phyloP scores from a whole-genome alignment of 2,329 filamentous ascomycete genomes.

The Lecanicillium sp. region DNA sequence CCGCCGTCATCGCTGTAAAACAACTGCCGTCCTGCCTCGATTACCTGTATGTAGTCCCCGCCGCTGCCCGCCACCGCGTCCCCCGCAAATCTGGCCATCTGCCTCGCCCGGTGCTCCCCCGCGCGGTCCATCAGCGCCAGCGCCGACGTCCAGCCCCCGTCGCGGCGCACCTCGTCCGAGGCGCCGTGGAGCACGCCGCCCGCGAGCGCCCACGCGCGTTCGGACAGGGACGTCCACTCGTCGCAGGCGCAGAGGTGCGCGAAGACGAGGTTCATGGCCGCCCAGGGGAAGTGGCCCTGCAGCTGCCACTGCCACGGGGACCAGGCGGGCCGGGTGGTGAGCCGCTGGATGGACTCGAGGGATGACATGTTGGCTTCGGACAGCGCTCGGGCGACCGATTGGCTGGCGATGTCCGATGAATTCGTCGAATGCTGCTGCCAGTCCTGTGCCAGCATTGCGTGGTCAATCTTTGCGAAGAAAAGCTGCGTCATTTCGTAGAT shows the following conservation, averaged over 20 bases:
- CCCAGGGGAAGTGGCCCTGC: constrained; percentile 23
- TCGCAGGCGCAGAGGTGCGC: constrained; percentile 16
- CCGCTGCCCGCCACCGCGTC: not conserved
- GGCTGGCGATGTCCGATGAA: not conserved
- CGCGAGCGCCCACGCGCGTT: constrained; percentile 20
- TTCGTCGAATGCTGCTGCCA: constrained; percentile 14
- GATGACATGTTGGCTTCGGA: constrained; percentile 15
- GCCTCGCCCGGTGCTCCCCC: not conserved
- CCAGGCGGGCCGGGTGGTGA: constrained; percentile 21
- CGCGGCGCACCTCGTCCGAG: constrained; percentile 11
- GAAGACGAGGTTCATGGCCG: constrained; percentile 21
- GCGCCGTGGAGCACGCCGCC: constrained; percentile 9
- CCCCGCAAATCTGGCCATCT: not conserved
- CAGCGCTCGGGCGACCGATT: constrained; percentile 2
- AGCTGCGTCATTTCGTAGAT: constrained; percentile 19
- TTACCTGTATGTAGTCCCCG: not conserved
- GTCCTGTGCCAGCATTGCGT: constrained; percentile 6
- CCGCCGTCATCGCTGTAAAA: constrained; percentile 3
- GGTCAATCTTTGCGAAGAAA: constrained; percentile 25
- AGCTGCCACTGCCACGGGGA: constrained; percentile 26
- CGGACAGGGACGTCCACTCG: constrained; percentile 20
- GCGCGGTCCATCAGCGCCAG: not conserved
- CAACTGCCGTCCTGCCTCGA: not conserved
- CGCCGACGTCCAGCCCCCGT: constrained; percentile 18
- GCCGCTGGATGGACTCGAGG: constrained; percentile 19